phyloP scores from a whole-genome alignment of 1,284 basidiomycete genomes.

The Malassezia yamatoensis region DNA sequence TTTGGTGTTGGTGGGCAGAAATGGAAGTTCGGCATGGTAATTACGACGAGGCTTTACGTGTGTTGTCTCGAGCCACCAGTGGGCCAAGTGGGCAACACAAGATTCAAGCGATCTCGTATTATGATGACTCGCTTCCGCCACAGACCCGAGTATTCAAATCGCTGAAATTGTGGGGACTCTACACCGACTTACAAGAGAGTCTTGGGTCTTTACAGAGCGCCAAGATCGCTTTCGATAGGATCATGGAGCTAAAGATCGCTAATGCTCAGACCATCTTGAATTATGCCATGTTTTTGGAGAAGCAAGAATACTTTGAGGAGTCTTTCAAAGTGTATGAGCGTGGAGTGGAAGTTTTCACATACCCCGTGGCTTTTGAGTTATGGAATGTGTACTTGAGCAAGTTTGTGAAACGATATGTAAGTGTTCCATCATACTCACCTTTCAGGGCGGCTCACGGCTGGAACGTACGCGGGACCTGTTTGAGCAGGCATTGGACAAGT shows the following conservation, averaged over 20 bases:
- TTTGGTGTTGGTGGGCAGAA: constrained; percentile 99
- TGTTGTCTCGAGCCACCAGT: constrained; percentile 83
- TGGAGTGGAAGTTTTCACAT: constrained; percentile 92
- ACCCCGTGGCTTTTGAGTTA: constrained; percentile 94
- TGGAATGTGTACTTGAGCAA: constrained; percentile 99
- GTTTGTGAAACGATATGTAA: constrained; percentile 78
- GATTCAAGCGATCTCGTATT: constrained; percentile 75
- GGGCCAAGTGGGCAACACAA: constrained; percentile 64
- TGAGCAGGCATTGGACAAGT: constrained; percentile 93
- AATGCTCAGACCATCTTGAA: constrained; percentile 90
- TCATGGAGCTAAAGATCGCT: constrained; percentile 93
- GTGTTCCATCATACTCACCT: not conserved
- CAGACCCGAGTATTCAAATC: constrained; percentile 93
- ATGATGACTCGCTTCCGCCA: constrained; percentile 80
- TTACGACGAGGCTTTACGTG: constrained; percentile 83
- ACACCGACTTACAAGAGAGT: constrained; percentile 91
- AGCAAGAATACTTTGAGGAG: constrained; percentile 96
- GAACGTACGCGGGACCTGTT: constrained; percentile 92
- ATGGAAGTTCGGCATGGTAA: constrained; percentile 94
- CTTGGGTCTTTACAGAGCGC: constrained; percentile 84
- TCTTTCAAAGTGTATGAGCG: constrained; percentile 98
- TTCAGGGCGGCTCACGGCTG: constrained; percentile 68
- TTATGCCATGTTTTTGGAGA: constrained; percentile 91
- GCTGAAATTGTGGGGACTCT: constrained; percentile 96
- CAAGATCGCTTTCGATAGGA: constrained; percentile 90